phyloP scores from a whole-genome alignment of 2,329 filamentous ascomycete genomes.

The Pseudogymnoascus sp. region DNA sequence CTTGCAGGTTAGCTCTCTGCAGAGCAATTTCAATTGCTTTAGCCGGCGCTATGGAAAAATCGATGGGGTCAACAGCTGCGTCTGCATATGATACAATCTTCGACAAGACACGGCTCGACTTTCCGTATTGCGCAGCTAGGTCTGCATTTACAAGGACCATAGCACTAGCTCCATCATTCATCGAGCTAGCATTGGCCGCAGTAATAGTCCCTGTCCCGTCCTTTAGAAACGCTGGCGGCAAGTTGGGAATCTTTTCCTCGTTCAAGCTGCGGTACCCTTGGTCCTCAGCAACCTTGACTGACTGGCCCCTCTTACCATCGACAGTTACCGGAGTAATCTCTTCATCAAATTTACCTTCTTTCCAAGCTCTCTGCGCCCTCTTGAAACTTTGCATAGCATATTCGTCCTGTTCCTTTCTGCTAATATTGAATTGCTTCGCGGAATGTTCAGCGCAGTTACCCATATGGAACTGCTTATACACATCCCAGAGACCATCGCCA shows the following conservation, averaged over 20 bases:
- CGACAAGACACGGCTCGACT: constrained; percentile 71
- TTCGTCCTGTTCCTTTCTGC: constrained; percentile 78
- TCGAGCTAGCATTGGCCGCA: constrained; percentile 84
- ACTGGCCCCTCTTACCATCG: constrained; percentile 74
- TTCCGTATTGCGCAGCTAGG: constrained; percentile 71
- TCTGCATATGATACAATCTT: constrained; percentile 80
- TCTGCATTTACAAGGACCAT: constrained; percentile 76
- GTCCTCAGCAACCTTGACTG: constrained; percentile 75
- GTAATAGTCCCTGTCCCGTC: constrained; percentile 86
- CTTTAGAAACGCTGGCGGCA: constrained; percentile 86
- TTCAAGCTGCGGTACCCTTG: constrained; percentile 85
- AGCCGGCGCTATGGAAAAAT: constrained; percentile 88
- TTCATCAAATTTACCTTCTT: constrained; percentile 70
- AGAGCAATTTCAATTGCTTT: constrained; percentile 88
- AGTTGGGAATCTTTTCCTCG: constrained; percentile 71
- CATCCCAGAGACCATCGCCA: constrained; percentile 91
- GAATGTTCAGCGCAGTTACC: constrained; percentile 93
- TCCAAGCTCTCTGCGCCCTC: constrained; percentile 85
- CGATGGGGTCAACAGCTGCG: constrained; percentile 81
- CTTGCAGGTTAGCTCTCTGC: constrained; percentile 78
- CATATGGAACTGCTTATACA: constrained; percentile 97
- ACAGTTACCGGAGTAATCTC: constrained; percentile 87
- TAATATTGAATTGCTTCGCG: constrained; percentile 76
- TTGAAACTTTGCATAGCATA: constrained; percentile 87
- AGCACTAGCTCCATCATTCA: constrained; percentile 91